phyloP scores from a whole-genome alignment of 2,329 filamentous ascomycete genomes.

The Xylariales sp. region DNA sequence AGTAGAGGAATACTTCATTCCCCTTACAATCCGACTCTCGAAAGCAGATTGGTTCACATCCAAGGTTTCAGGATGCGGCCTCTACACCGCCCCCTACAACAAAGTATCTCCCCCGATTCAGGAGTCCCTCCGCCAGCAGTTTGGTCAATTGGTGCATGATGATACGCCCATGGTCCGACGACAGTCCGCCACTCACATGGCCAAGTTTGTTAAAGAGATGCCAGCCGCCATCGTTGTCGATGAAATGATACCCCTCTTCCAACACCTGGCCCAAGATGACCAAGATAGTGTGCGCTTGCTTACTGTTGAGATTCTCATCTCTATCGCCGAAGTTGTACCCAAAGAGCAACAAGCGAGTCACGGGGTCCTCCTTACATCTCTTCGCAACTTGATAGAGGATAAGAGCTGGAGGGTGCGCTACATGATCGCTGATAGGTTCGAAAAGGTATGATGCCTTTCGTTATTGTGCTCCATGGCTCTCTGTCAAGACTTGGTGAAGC shows the following conservation, averaged over 20 bases:
- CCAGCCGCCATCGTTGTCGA: conserved; percentile 85
- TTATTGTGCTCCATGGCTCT: background rate
- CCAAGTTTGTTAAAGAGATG: conserved; percentile 98
- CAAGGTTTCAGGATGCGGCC: conserved; percentile 94
- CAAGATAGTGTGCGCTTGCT: conserved; percentile 95
- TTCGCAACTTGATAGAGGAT: conserved; percentile 93
- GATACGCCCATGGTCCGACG: conserved; percentile 98
- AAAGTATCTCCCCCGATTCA: conserved; percentile 86
- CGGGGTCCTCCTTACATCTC: conserved; percentile 82
- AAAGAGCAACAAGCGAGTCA: conserved; percentile 98
- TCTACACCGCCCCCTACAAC: conserved; percentile 90
- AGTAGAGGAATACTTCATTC: conserved; percentile 96
- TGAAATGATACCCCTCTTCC: conserved; percentile 98
- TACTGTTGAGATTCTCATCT: conserved; percentile 93
- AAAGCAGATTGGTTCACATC: conserved; percentile 99
- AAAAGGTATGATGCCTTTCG: conserved; percentile 62
- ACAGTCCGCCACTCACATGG: conserved; percentile 92
- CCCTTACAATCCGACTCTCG: conserved; percentile 88
- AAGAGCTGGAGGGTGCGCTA: conserved; percentile 99
- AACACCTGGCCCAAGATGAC: conserved; percentile 92
- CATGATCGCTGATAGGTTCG: conserved; percentile 98
- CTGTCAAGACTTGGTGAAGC: background rate
- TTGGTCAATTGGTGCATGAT: conserved; percentile 89
- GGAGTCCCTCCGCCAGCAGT: conserved; percentile 87
- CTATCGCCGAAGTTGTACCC: conserved; percentile 93